phyloP scores from a whole-genome alignment of 169 alveolate genomes.

The Amoebophrya sp. region DNA sequence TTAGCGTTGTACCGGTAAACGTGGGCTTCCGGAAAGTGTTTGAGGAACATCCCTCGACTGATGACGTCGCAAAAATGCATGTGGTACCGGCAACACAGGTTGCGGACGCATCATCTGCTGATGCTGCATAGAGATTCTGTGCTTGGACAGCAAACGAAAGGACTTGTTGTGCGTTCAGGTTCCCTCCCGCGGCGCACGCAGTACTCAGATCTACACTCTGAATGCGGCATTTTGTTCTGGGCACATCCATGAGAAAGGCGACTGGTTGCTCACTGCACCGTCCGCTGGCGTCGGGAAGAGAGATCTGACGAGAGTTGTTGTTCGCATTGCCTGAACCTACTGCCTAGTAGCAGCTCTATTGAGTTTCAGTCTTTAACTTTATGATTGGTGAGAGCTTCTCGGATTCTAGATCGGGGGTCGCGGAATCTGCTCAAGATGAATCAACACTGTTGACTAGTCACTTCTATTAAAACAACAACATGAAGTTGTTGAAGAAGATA shows the following conservation, averaged over 20 bases:
- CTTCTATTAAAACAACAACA: too few relatives aligned
- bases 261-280: constrained; percentile 14
- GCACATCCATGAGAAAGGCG: background rate
- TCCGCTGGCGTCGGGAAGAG: background rate
- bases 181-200: background rate
- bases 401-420: too few relatives aligned
- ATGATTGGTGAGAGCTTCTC: background rate
- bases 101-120: background rate
- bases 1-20: background rate
- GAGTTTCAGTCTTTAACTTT: too few relatives aligned
- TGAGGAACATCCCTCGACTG: too few relatives aligned
- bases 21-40: background rate
- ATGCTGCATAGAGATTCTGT: background rate
- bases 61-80: too few relatives aligned
- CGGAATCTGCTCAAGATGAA: too few relatives aligned
- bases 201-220: background rate
- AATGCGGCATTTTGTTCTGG: background rate
- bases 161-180: background rate
- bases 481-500: too few relatives aligned
- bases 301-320: too few relatives aligned
- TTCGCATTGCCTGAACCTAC: too few relatives aligned
- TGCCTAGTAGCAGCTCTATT: too few relatives aligned
- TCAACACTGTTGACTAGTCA: too few relatives aligned
- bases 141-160: background rate
- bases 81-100: background rate